These are phyloP conservation scores for Kluyveromyces wickerhamii DNA, from an alignment of 805 yeast genomes.

Conservation along the genomic window DNA sequence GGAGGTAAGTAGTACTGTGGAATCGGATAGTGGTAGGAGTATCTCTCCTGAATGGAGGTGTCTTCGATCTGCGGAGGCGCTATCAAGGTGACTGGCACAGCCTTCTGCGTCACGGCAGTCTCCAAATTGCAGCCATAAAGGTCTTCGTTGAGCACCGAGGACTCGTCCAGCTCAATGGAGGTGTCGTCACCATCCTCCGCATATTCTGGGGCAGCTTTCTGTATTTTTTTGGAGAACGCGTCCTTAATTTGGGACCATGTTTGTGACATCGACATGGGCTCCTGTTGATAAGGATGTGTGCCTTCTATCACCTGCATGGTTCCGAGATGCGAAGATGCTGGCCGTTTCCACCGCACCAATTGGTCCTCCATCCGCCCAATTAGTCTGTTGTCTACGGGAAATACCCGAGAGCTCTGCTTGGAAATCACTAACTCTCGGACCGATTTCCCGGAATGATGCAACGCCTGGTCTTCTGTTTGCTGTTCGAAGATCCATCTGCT, in stretches of 20 bases:
- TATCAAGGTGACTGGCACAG: constrained; percentile 2
- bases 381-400: constrained; percentile 13
- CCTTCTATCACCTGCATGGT: constrained; percentile 22
- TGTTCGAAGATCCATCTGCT: constrained; percentile 2
- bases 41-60: not conserved
- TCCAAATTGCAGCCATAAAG: not conserved
- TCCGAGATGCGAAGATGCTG: constrained; percentile 19
- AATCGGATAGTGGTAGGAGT: constrained; percentile 9
- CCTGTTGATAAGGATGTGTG: constrained; percentile 23
- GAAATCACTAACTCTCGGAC: constrained; percentile 23
- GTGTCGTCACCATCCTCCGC: not conserved
- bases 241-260: constrained; percentile 4
- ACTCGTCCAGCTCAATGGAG: not conserved
- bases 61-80: not conserved
- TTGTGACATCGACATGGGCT: constrained; percentile 1
- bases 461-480: not conserved
- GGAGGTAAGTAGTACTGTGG: constrained; percentile 9
- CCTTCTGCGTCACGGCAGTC: not conserved
- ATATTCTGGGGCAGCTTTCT: not conserved
- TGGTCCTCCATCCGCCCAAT: constrained; percentile 22
- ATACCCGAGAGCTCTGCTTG: constrained; percentile 17
- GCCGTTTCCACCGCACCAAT: constrained; percentile 24
- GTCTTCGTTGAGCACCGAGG: not conserved
- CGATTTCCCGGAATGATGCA: constrained; percentile 1
- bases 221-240: not conserved